These are phyloP conservation scores for Kurtzmaniella quercitrusa DNA, from an alignment of 1,139 yeast species.

Conservation along the genomic window DNA sequence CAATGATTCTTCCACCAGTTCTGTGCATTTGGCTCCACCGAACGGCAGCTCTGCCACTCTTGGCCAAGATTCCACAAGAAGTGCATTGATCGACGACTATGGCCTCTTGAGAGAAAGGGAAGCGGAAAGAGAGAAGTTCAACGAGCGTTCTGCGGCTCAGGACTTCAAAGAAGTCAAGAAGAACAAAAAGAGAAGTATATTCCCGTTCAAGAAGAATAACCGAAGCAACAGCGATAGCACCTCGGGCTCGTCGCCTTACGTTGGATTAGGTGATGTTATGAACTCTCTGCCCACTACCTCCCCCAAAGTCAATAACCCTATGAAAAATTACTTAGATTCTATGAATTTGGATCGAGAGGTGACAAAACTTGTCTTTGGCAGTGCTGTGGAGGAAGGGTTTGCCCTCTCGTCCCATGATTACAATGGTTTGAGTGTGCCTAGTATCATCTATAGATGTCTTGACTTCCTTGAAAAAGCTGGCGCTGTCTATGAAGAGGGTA, in stretches of 20 bases:
- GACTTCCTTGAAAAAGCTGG: slow-evolving; percentile 63
- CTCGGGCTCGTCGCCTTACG: slow-evolving; percentile 3
- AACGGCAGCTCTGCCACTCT: slow-evolving; percentile 2
- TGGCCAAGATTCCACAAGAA: slow-evolving; percentile 3
- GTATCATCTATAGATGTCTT: slow-evolving; percentile 72
- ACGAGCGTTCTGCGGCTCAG: background rate
- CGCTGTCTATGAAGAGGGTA: slow-evolving; percentile 84
- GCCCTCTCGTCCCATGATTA: slow-evolving; percentile 44
- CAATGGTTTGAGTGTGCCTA: slow-evolving; percentile 56
- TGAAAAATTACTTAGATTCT: slow-evolving; percentile 37
- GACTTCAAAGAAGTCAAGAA: slow-evolving; percentile 33
- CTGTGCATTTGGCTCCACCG: background rate
- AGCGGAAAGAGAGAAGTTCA: background rate
- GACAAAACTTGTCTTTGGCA: slow-evolving; percentile 56
- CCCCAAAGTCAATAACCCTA: slow-evolving; percentile 9
- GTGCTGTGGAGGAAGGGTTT: slow-evolving; percentile 52
- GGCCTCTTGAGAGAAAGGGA: slow-evolving; percentile 2
- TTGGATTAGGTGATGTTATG: slow-evolving; percentile 14
- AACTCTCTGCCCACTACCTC: slow-evolving; percentile 10
- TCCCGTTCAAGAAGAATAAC: slow-evolving; percentile 48
- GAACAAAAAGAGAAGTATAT: slow-evolving; percentile 52
- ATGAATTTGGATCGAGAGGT: slow-evolving; percentile 35
- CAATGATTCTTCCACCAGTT: slow-evolving; percentile 2
- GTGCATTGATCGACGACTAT: slow-evolving; percentile 4
- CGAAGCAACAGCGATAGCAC: slow-evolving; percentile 1